phyloP scores from a whole-genome alignment of 2,329 filamentous ascomycete species.

The Fusarium sterilihyphosum region DNA sequence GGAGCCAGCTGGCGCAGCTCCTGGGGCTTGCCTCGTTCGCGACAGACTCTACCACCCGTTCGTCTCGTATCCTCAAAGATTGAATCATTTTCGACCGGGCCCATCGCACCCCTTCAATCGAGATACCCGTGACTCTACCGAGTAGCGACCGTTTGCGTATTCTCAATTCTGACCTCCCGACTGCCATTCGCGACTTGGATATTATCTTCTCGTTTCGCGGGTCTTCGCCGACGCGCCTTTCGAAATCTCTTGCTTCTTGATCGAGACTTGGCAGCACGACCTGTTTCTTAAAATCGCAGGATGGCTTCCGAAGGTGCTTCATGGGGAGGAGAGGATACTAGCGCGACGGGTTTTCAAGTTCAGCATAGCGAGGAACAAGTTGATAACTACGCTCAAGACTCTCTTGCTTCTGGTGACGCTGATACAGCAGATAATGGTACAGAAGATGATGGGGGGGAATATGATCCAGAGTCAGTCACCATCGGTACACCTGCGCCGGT shows the following conservation, averaged over 20 bases:
- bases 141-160: neutral
- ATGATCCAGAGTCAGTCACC: constrained; percentile 66
- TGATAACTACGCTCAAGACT: constrained; percentile 60
- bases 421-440: constrained; percentile 59
- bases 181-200: constrained; percentile 1
- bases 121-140: neutral
- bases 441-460: constrained; percentile 66
- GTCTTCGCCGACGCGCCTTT: constrained; percentile 18
- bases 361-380: constrained; percentile 66
- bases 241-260: constrained; percentile 18
- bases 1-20: constrained; percentile 29
- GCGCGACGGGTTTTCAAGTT: constrained; percentile 64
- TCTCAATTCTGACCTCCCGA: neutral
- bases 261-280: constrained; percentile 1
- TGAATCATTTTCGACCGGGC: neutral
- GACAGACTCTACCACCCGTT: constrained; percentile 25
- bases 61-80: constrained; percentile 18
- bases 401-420: constrained; percentile 61
- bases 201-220: constrained; percentile 2
- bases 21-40: constrained; percentile 30
- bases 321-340: constrained; percentile 65
- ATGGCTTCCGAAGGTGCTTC: constrained; percentile 56
- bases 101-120: constrained; percentile 4
- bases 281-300: constrained; percentile 22
- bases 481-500: constrained; percentile 54